Conservation (phyloP, 192 early-diverging fungal genomes). For the Helicostylum pulchrum region DNA sequence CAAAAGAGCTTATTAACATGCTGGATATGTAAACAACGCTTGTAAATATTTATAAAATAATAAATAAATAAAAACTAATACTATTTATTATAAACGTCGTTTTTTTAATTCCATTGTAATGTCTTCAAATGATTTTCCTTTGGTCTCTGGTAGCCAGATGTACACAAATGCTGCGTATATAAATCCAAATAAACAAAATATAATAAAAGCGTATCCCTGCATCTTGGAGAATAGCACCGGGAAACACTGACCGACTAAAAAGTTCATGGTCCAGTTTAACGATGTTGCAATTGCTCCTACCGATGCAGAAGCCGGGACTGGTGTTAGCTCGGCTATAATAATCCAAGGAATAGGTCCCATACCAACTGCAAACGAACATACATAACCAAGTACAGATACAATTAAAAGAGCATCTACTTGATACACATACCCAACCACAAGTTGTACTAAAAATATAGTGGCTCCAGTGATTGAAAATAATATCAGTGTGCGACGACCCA, state of each 20-base stretch:
- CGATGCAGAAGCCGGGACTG: conserved; percentile 66
- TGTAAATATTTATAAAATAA: not conserved
- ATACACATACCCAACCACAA: conserved; percentile 60
- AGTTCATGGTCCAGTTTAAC: conserved; percentile 64
- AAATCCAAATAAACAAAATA: conserved; percentile 10
- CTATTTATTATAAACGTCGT: not conserved
- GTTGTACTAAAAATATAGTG: conserved; percentile 52
- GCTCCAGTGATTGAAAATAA: conserved; percentile 60
- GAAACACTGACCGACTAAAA: conserved; percentile 42
- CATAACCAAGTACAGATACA: conserved; percentile 70
- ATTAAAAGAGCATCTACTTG: conserved; percentile 56
- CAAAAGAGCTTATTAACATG: conserved; percentile 78
- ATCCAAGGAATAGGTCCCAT: conserved; percentile 82
- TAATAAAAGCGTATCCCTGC: conserved; percentile 42
- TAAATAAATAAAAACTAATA: not conserved
- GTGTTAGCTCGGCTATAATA: conserved; percentile 71
- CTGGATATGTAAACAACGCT: conserved; percentile 41
- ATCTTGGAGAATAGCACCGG: conserved; percentile 36
- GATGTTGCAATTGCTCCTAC: conserved; percentile 68
- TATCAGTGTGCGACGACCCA: conserved; percentile 66
- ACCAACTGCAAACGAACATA: conserved; percentile 75
- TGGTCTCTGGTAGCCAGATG: conserved; percentile 49
- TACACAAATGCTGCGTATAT: conserved; percentile 36
- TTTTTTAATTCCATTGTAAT: conserved; percentile 23
- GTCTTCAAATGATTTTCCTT: conserved; percentile 57